These are phyloP conservation scores for Colletotrichum musae DNA, from an alignment of 2,329 filamentous ascomycete species.

Conservation along the genomic window DNA sequence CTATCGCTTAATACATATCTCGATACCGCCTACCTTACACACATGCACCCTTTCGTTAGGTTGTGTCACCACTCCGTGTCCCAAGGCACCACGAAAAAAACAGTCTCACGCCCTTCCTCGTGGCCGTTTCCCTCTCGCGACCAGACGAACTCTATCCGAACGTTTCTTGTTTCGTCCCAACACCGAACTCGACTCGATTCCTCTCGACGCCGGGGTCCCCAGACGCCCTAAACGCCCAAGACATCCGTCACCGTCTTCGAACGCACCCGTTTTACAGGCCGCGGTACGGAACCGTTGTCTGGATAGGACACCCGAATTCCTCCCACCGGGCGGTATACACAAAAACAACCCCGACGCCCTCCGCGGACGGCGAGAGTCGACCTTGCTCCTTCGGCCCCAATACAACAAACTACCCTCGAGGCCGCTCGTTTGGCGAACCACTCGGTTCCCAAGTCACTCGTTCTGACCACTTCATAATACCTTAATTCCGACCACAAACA, in stretches of 20 bases:
- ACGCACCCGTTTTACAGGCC: background rate
- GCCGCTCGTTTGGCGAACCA: background rate
- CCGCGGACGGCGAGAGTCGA: slow-evolving; percentile 31
- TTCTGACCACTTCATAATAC: slow-evolving; percentile 11
- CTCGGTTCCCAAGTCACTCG: background rate
- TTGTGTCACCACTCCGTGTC: background rate
- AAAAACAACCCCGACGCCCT: slow-evolving; percentile 9
- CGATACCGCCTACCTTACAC: background rate
- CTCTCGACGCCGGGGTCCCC: slow-evolving; percentile 8
- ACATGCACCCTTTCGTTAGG: slow-evolving; percentile 18
- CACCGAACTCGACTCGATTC: slow-evolving; percentile 15
- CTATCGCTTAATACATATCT: slow-evolving; percentile 32
- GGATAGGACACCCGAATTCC: slow-evolving; percentile 30
- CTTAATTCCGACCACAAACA: slow-evolving; percentile 10
- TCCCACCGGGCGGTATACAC: slow-evolving; percentile 29
- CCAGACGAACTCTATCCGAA: slow-evolving; percentile 25
- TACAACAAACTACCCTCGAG: background rate
- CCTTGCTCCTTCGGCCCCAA: background rate
- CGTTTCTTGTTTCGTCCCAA: slow-evolving; percentile 26
- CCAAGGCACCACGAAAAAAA: slow-evolving; percentile 1
- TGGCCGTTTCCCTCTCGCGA: slow-evolving; percentile 4
- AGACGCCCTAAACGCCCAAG: background rate
- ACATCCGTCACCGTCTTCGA: background rate
- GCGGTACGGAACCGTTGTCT: slow-evolving; percentile 4
- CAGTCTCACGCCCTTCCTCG: background rate